Percentiles rank a stretch among this genome's conserved stretches.
Conservation (phyloP, 352 stramenopile genomes). For the Phytophthora pisi region DNA sequence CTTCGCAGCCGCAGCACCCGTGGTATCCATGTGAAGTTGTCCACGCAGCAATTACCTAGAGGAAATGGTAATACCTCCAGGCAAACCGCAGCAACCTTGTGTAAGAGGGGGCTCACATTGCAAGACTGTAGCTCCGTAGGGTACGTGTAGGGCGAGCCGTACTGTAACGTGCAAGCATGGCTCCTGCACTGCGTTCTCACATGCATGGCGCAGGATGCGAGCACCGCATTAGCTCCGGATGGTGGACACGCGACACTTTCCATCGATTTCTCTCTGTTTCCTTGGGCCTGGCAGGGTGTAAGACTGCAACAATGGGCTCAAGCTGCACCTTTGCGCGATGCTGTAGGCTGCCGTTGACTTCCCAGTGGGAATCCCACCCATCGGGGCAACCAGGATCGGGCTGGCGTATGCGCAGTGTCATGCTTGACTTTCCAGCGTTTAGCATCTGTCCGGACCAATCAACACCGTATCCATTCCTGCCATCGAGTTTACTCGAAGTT, state of each 20-base stretch:
- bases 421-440: neutral
- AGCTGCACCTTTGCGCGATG: neutral
- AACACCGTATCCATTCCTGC: neutral
- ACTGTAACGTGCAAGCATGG: too few species aligned
- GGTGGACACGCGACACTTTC: constrained; percentile 3
- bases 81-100: too few species aligned
- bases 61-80: too few species aligned
- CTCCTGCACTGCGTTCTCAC: too few species aligned
- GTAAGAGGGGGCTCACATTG: too few species aligned
- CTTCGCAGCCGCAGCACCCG: too few species aligned
- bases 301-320: too few species aligned
- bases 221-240: constrained; percentile 1
- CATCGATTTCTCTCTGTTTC: constrained; percentile 4
- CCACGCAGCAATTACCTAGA: too few species aligned
- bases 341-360: neutral
- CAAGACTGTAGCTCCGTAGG: too few species aligned
- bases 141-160: too few species aligned
- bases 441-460: neutral
- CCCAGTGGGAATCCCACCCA: neutral
- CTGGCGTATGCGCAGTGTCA: neutral
- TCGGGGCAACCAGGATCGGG: neutral
- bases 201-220: neutral
- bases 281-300: too few species aligned
- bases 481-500: neutral
- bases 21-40: too few species aligned